A percentile compares a stretch with the other conserved stretches of the same genome.
phyloP scores from a whole-genome alignment of 768 basidiomycete species.

The Epithele typhae region DNA sequence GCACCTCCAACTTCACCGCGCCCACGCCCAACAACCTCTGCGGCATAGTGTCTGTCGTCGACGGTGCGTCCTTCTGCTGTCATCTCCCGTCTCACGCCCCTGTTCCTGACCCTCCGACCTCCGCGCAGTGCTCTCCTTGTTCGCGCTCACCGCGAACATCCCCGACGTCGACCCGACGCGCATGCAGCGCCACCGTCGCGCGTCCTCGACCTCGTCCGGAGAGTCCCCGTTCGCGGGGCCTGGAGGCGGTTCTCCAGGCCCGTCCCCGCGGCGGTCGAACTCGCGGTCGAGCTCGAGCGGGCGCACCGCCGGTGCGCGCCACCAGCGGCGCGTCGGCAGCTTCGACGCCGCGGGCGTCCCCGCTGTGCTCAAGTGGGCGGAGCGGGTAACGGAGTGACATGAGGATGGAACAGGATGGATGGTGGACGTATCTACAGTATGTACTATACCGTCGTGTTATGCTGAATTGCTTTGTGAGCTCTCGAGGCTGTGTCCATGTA shows the following conservation, averaged over 20 bases:
- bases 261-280: constrained; percentile 31
- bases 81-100: neutral
- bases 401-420: neutral
- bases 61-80: constrained; percentile 47
- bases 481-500: too few species aligned
- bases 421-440: neutral
- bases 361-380: constrained; percentile 8
- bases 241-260: constrained; percentile 33
- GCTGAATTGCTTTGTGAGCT: too few species aligned
- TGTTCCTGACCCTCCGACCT: neutral
- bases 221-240: constrained; percentile 1
- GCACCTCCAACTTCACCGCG: constrained; percentile 45
- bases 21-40: constrained; percentile 45
- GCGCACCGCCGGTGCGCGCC: neutral
- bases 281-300: constrained; percentile 39
- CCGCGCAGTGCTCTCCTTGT: constrained; percentile 64
- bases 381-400: constrained; percentile 2
- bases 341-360: constrained; percentile 8
- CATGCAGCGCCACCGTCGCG: constrained; percentile 76
- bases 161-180: constrained; percentile 71
- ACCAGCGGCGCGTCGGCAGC: constrained; percentile 15
- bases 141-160: constrained; percentile 71
- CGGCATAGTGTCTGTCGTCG: constrained; percentile 80
- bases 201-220: constrained; percentile 56
- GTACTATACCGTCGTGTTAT: too few species aligned